Evolutionary conservation across 345 rosid genomes (phyloP).

Genomic region (Jatropha curcas): DNA sequence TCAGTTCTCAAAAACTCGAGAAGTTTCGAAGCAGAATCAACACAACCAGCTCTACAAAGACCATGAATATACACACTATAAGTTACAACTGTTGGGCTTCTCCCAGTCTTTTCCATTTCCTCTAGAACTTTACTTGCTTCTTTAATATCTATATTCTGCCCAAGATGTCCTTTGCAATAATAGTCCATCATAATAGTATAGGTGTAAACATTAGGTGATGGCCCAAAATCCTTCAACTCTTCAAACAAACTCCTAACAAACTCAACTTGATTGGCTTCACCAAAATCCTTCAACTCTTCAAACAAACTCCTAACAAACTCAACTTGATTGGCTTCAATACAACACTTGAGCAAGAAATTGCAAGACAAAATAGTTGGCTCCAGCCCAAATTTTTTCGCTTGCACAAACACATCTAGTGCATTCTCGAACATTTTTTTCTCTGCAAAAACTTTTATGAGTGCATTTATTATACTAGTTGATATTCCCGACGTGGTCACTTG

Average conservation of each 20-base stretch:
- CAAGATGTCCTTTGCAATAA: slow-evolving; percentile 38
- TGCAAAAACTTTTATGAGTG: slow-evolving; percentile 51
- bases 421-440: slow-evolving; percentile 46
- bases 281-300: slow-evolving; percentile 43
- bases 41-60: slow-evolving; percentile 45
- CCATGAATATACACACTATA: slow-evolving; percentile 42
- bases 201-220: slow-evolving; percentile 48
- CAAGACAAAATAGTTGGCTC: slow-evolving; percentile 37
- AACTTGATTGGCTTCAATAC: slow-evolving; percentile 34
- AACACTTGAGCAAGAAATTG: slow-evolving; percentile 64
- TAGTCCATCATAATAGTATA: slow-evolving; percentile 50
- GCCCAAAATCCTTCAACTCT: slow-evolving; percentile 46
- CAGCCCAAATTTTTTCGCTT: slow-evolving; percentile 35
- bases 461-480: slow-evolving; percentile 30
- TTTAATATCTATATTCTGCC: slow-evolving; percentile 20
- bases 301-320: slow-evolving; percentile 31
- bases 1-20: slow-evolving; percentile 26
- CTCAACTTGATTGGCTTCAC: slow-evolving; percentile 36
- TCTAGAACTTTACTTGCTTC: slow-evolving; percentile 36
- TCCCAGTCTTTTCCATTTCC: slow-evolving; percentile 45
- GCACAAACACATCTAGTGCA: slow-evolving; percentile 36
- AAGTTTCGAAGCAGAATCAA: slow-evolving; percentile 35
- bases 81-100: slow-evolving; percentile 40
- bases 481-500: slow-evolving; percentile 11
- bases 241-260: slow-evolving; percentile 32